Base-by-base conservation (phyloP, 192 early-diverging fungal genomes). In the Backusella psychrophila region DNA sequence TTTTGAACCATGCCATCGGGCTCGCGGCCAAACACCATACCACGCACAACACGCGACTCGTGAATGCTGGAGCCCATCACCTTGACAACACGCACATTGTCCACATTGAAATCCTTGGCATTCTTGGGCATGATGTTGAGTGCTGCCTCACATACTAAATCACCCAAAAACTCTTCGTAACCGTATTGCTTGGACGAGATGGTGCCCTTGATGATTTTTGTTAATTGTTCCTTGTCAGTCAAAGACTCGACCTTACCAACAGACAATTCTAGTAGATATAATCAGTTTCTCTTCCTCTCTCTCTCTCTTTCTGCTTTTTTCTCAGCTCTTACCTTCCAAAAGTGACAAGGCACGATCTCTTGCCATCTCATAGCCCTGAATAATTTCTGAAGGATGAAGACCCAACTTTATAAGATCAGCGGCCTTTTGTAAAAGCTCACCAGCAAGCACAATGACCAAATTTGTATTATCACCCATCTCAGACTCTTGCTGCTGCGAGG, bases 401-500 rank as follows among this genome's bases (percentile, higher is more conserved):
- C 97, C 97, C 93, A 99, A 95, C 67, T 94, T 90, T 46, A 99
- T 86, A 71, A 99, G 87, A 81, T 92, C 82, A 84, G 96, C 97
- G 31, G 97, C 97, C 77, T 96, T 91, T 77, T 96, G 94, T 84
- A 99, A 85, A 65, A 99, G 90, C 87, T 97, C 95, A 73, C 96
- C 95, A 65, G 95, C 94, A 77, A 99, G 93, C 23, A 98, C 93
- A 74, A 97, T 85, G 71, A 99, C 95, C 81, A 97, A 92, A 88
- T 99, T 99, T 75, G 97, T 98, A 11, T 90, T 93, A 82, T 99
- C 97, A 26, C 97, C 97, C 78, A 96, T 90, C 88, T 99, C 97
- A 5, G 92, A 88, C 83, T 99, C 97, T 84, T 99, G 97, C 84
- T 98, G 96, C 83, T 98, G 96, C 73, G 93, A 94, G 42, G 96